Base-by-base conservation (phyloP, 2,329 filamentous ascomycete species). In the Nemania abortiva region DNA sequence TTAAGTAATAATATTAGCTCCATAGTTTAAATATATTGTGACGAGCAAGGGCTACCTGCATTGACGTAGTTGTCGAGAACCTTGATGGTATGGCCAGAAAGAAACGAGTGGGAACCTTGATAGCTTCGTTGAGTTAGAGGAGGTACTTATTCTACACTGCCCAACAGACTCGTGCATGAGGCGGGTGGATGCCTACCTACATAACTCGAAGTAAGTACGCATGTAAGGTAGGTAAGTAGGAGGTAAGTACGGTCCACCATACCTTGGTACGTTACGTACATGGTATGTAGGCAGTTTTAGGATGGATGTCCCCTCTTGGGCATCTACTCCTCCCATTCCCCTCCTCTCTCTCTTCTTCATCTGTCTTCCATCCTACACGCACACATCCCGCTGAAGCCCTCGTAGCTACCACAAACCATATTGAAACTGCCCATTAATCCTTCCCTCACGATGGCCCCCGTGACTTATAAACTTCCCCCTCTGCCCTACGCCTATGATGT, bases 401-500 rank as follows among this genome's bases (percentile, higher is more conserved):
- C 6, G 39, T 18, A 42, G 2, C 11, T 18, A 42, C 2, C 13
- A 53, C 27, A 63, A 61, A 11, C n/a, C 18, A 42, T 27, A 4
- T 31, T 6, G 6, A 56, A 53, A 24, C 22, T 9, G 37, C 39
- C 31, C 2, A 39, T 24, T 18, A 34, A 31, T 20, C 20, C 27
- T 34, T 7, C 11, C 49, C 27, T 6, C 61, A 74, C 60, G 45
- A 77, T 77, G 84, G 77, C 82, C 55, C 74, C 73, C 42, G 78
- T 89, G 63, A 81, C 81, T 10, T 92, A 91, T 80, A 86, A 83
- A 7, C 88, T 93, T 5, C 91, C 91, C 42, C 80, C 84, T 57
- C 84, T 93, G 10, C 90, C 90, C 18, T 93, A 92, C 77, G 87
- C 85, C 67, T 92, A 92, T 78, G 82, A 92, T 87, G 91, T 92